phyloP scores from a whole-genome alignment of 2,329 filamentous ascomycete species.

The Sporothrix protearum region DNA sequence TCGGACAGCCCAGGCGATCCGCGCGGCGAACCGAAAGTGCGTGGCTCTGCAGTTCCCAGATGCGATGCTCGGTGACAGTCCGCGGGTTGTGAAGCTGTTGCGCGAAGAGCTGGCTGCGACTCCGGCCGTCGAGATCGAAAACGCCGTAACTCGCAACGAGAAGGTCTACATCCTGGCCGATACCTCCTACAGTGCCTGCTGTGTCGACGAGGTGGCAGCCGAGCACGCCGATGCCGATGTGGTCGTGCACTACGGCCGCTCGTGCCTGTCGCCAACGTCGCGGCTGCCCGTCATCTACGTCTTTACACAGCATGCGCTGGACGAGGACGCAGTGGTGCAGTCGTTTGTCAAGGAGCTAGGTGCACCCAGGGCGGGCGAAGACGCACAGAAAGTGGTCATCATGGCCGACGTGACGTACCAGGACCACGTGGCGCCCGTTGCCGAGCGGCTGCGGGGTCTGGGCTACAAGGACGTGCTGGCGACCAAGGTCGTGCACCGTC shows the following conservation, averaged over 20 bases:
- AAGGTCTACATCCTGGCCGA: slow-evolving; percentile 83
- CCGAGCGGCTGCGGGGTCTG: slow-evolving; percentile 48
- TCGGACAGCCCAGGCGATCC: slow-evolving; percentile 73
- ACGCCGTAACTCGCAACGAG: slow-evolving; percentile 19
- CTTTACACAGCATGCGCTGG: slow-evolving; percentile 71
- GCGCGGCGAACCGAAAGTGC: slow-evolving; percentile 64
- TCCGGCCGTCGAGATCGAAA: not conserved
- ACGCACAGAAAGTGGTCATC: slow-evolving; percentile 57
- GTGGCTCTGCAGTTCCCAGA: slow-evolving; percentile 96
- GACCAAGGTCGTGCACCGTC: slow-evolving; percentile 72
- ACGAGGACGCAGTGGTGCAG: slow-evolving; percentile 53
- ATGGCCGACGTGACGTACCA: slow-evolving; percentile 90
- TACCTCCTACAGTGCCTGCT: slow-evolving; percentile 95
- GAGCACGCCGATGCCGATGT: slow-evolving; percentile 89
- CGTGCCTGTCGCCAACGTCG: slow-evolving; percentile 86
- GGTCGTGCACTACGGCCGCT: slow-evolving; percentile 89
- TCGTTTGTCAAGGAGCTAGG: slow-evolving; percentile 68
- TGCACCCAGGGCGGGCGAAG: slow-evolving; percentile 50
- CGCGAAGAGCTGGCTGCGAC: slow-evolving; percentile 34
- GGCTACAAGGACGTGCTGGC: slow-evolving; percentile 71
- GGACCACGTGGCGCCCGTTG: slow-evolving; percentile 63
- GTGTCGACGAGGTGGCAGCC: slow-evolving; percentile 93
- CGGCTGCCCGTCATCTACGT: slow-evolving; percentile 85
- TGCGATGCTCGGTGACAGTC: slow-evolving; percentile 81
- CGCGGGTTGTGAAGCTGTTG: slow-evolving; percentile 69